Evolutionary conservation across 2,329 filamentous ascomycete species (phyloP).

Genomic region (Dactylellina cionopaga): DNA sequence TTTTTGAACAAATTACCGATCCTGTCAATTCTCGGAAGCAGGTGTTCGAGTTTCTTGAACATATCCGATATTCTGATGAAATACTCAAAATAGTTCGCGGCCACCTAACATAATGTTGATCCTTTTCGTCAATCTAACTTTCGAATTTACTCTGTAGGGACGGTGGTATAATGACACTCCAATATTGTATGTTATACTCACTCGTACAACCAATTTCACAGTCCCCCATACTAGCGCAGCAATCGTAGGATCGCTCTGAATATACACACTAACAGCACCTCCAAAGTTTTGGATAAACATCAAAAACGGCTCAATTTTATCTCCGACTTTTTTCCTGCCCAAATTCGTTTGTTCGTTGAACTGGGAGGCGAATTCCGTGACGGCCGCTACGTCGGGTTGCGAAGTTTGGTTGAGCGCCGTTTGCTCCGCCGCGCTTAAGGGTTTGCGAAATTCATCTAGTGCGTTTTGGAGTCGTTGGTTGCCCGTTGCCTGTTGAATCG

Average conservation of each 20-base stretch:
- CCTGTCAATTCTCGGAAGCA: slow-evolving; percentile 59
- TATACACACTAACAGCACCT: slow-evolving; percentile 60
- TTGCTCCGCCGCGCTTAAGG: slow-evolving; percentile 11
- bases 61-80: slow-evolving; percentile 61
- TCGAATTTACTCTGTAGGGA: too few relatives aligned
- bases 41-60: slow-evolving; percentile 59
- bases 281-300: slow-evolving; percentile 61
- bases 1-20: slow-evolving; percentile 51
- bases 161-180: neutral
- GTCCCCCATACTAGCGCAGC: slow-evolving; percentile 64
- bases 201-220: slow-evolving; percentile 62
- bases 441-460: slow-evolving; percentile 5
- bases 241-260: slow-evolving; percentile 60
- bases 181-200: slow-evolving; percentile 44
- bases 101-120: slow-evolving; percentile 57
- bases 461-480: slow-evolving; percentile 14
- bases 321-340: slow-evolving; percentile 21
- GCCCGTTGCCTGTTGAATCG: neutral
- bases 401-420: slow-evolving; percentile 3
- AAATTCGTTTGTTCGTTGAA: slow-evolving; percentile 20
- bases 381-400: slow-evolving; percentile 8
- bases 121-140: too few relatives aligned
- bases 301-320: slow-evolving; percentile 57
- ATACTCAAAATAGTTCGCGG: slow-evolving; percentile 60
- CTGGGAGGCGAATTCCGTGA: slow-evolving; percentile 8